phyloP scores from a whole-genome alignment of 2,329 filamentous ascomycete genomes.

The Acarospora socialis region DNA sequence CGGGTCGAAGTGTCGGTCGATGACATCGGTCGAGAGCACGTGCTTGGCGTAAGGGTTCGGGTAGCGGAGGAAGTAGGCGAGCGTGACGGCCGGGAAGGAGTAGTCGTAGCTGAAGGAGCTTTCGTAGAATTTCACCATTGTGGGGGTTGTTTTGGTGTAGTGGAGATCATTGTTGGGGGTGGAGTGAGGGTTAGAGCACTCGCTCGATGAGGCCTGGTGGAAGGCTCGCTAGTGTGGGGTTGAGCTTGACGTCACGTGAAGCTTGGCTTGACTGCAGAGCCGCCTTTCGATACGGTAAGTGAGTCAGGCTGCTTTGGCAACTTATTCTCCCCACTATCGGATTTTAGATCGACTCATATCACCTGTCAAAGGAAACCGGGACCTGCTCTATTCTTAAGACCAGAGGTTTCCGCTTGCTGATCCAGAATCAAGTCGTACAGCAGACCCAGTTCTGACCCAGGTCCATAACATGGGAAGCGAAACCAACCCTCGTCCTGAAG shows the following conservation, averaged over 20 bases:
- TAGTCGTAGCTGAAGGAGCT: constrained; percentile 48
- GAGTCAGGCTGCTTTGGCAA: no score
- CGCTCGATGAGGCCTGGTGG: constrained; percentile 12
- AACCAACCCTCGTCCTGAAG: no score
- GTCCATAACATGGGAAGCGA: no score
- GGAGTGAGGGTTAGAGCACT: constrained; percentile 14
- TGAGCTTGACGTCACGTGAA: constrained; percentile 10
- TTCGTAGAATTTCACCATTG: constrained; percentile 38
- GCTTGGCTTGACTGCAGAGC: neutral
- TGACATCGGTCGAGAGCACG: constrained; percentile 52
- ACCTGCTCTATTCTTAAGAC: no score
- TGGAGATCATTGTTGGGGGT: constrained; percentile 12
- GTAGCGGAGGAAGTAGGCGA: constrained; percentile 54
- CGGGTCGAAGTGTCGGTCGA: constrained; percentile 47
- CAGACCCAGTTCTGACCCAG: no score
- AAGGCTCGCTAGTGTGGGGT: constrained; percentile 17
- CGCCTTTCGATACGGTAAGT: no score
- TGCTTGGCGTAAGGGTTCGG: constrained; percentile 53
- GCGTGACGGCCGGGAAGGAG: constrained; percentile 49
- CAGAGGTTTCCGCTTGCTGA: no score
- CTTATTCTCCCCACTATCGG: no score
- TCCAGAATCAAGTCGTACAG: no score
- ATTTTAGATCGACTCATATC: no score
- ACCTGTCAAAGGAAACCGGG: no score
- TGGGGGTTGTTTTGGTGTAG: constrained; percentile 16